A percentile compares a stretch with the other conserved stretches of the same genome.
Evolutionary conservation across 345 rosid genomes (phyloP).

Genomic region (Euphorbia tirucalli): DNA sequence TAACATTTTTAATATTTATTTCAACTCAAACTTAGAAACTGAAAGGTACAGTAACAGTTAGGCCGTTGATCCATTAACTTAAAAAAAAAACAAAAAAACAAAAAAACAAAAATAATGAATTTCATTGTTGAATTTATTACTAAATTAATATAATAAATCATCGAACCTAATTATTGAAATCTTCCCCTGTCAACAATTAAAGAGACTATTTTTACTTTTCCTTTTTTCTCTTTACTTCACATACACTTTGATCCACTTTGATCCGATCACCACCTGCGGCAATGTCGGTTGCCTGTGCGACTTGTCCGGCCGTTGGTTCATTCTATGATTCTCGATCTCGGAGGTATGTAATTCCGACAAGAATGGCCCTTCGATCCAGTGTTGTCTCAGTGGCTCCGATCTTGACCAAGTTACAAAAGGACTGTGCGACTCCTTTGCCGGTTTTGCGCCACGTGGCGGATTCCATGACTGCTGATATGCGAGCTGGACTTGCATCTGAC

Average conservation of each 20-base stretch:
- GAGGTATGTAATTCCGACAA: constrained; percentile 10
- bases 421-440: constrained; percentile 68
- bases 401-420: constrained; percentile 52
- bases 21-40: too few species aligned
- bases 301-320: constrained; percentile 44
- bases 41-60: constrained; percentile 25
- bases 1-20: too few species aligned
- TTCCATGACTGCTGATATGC: constrained; percentile 63
- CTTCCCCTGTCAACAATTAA: constrained; percentile 21
- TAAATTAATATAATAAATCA: background rate
- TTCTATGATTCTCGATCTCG: constrained; percentile 39
- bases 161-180: too few species aligned
- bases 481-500: constrained; percentile 66
- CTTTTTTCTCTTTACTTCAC: constrained; percentile 1
- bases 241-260: constrained; percentile 22
- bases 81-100: background rate
- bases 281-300: constrained; percentile 52
- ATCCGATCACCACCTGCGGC: constrained; percentile 27
- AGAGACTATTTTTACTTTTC: constrained; percentile 6
- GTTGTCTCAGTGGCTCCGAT: constrained; percentile 46
- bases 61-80: constrained; percentile 16
- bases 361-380: constrained; percentile 51
- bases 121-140: too few species aligned
- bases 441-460: constrained; percentile 65
- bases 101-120: too few species aligned